Evolutionary conservation across 2,329 filamentous ascomycete genomes (phyloP), one percentile per base, ranked within the genome.

Genomic region (Pseudogymnoascus sp.): DNA sequence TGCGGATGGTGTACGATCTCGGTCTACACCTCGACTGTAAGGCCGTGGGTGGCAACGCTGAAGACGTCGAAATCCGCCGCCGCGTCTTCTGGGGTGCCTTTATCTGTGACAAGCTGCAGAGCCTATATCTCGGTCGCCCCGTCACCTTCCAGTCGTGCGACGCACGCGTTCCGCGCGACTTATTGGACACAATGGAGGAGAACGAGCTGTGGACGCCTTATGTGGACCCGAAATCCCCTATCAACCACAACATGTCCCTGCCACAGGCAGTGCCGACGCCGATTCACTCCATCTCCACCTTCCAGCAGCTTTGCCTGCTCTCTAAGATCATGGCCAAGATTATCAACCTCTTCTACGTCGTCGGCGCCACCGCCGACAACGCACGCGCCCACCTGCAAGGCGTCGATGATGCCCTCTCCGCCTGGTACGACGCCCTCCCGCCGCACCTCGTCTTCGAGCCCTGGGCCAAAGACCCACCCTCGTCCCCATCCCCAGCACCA

Each of bases 1-100:
- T 76, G 40, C 71, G 77, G 1, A 77, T 79, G 76, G 70, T 77
- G 5, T 75, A 74, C 62, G 76, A 78, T 53, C 69, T 78, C 2
- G 75, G 75, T 4, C 68, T 76, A 8, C 75, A 78, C 64, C 67
- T 78, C 3, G 74, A 77, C 62, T 66, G 65, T 60, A 70, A 72
- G 50, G 65, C 70, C n/a, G 71, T 67, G 6, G 61, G 40, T n/a
- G 60, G 64, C n/a, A 67, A 65, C 26, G 41, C 68, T 1, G 60
- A 70, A 56, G 71, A 73, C 10, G 60, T 74, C 3, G 73, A 75
- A 63, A 71, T 73, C 7, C 61, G 70, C 10, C 65, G 72, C 8
- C 67, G 73, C 26, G 68, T 75, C 6, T 75, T 74, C 50, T 75
- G 73, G 73, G 70, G 70, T 4, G 72, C 73, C 19, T 75, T 71